Conservation (phyloP, 176 grass and related monocot species). For the Oryza rufipogon region DNA sequence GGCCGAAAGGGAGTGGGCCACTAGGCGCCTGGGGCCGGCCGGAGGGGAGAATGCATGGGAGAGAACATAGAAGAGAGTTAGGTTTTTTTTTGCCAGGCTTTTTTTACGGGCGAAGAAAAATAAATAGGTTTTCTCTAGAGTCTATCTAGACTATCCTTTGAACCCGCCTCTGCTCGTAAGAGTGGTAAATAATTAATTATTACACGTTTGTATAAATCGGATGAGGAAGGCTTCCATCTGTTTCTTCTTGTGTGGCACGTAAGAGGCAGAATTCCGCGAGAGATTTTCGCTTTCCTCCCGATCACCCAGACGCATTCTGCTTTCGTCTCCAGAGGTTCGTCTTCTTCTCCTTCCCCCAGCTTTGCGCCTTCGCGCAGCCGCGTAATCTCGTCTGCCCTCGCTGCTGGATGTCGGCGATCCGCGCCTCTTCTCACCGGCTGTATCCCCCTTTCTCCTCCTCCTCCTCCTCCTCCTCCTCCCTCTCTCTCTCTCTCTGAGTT, state of each 20-base stretch:
- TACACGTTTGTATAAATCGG: too few species aligned
- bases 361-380: background rate
- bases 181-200: too few species aligned
- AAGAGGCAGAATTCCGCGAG: background rate
- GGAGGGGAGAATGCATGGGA: too few species aligned
- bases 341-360: background rate
- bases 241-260: background rate
- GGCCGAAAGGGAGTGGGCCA: too few species aligned
- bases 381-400: background rate
- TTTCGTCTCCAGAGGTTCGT: background rate
- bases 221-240: background rate
- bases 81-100: too few species aligned
- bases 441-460: background rate
- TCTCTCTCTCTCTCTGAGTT: background rate
- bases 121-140: too few species aligned
- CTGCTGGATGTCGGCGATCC: constrained; percentile 13
- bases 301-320: background rate
- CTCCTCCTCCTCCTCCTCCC: background rate
- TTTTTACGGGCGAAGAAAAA: too few species aligned
- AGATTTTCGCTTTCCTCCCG: background rate
- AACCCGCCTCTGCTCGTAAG: too few species aligned
- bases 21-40: too few species aligned
- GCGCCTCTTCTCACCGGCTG: constrained; percentile 13
- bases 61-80: too few species aligned
- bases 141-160: too few species aligned